These are phyloP conservation scores for Penicillium sp. DNA, from an alignment of 2,329 filamentous ascomycete genomes.

Conservation along the genomic window DNA sequence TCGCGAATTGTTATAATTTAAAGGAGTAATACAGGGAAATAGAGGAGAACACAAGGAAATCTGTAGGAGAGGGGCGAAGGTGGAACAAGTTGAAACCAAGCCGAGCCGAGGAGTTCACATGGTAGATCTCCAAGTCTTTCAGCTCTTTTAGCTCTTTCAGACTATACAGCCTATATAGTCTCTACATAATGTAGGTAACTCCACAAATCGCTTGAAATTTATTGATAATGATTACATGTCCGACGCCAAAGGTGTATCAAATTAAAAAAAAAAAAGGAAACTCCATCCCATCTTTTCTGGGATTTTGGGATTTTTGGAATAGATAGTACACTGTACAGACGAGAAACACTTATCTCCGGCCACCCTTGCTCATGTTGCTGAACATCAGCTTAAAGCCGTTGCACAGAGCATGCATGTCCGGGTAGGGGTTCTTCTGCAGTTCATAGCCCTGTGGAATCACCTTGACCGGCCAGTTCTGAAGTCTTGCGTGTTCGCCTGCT, in stretches of 20 bases:
- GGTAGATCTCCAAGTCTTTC: background rate
- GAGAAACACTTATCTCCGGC: slow-evolving; percentile 25
- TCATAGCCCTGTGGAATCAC: slow-evolving; percentile 93
- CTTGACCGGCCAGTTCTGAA: slow-evolving; percentile 80
- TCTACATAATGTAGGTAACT: background rate
- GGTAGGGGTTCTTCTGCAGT: slow-evolving; percentile 82
- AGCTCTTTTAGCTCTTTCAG: background rate
- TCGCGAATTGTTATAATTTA: background rate
- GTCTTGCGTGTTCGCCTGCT: slow-evolving; percentile 69
- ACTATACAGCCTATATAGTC: background rate
- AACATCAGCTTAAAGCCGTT: slow-evolving; percentile 95
- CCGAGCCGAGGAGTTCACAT: slow-evolving; percentile 26
- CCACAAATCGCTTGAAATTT: background rate
- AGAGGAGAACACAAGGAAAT: background rate
- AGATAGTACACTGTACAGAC: slow-evolving; percentile 27
- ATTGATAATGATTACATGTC: slow-evolving; percentile 19
- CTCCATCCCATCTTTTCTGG: slow-evolving; percentile 14
- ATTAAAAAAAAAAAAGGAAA: slow-evolving; percentile 14
- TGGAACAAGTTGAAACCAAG: slow-evolving; percentile 15
- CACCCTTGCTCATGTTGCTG: slow-evolving; percentile 56
- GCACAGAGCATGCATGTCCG: slow-evolving; percentile 90
- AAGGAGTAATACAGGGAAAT: background rate
- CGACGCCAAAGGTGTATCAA: slow-evolving; percentile 20
- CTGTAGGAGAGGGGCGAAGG: background rate
- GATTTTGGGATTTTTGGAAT: slow-evolving; percentile 1